Percentiles rank a stretch among this genome's conserved stretches.
phyloP scores from a whole-genome alignment of 148 eudicot species.

The Chenopodium album region DNA sequence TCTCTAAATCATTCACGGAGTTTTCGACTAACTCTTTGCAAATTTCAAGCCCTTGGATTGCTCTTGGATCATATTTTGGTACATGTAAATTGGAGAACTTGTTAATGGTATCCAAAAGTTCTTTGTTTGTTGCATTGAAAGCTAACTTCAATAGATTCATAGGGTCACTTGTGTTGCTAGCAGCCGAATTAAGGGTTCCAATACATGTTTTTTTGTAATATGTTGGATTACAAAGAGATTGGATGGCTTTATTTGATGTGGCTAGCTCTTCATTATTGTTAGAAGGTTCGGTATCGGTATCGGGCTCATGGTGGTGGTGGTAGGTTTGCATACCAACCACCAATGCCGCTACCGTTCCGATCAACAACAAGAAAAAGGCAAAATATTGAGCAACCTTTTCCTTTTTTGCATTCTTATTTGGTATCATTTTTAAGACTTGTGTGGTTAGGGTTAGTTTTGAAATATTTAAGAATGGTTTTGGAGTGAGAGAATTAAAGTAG shows the following conservation, averaged over 20 bases:
- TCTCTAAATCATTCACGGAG: constrained; percentile 39
- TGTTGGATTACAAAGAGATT: constrained; percentile 38
- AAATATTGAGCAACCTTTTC: constrained; percentile 29
- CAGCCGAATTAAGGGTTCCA: constrained; percentile 22
- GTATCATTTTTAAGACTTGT: background rate
- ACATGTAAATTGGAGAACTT: constrained; percentile 23
- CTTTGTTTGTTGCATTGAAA: constrained; percentile 29
- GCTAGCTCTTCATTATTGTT: background rate
- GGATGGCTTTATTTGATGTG: constrained; percentile 29
- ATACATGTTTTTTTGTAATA: constrained; percentile 37
- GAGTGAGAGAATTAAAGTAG: too few species aligned
- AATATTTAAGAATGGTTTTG: too few species aligned
- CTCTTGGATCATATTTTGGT: constrained; percentile 36
- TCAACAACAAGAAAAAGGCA: constrained; percentile 29
- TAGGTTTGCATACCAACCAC: background rate
- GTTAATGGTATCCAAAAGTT: constrained; percentile 22
- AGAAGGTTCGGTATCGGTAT: background rate
- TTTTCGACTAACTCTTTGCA: constrained; percentile 34
- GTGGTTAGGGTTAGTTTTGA: too few species aligned
- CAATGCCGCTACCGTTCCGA: background rate
- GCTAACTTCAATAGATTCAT: constrained; percentile 38
- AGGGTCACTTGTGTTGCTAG: constrained; percentile 36
- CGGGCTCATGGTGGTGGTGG: background rate
- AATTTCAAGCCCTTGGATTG: constrained; percentile 22
- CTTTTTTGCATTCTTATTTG: background rate